Evolutionary conservation across 768 basidiomycete species (phyloP), one percentile per base, ranked within the genome.

Genomic region (Mrakia hoshinonis): DNA sequence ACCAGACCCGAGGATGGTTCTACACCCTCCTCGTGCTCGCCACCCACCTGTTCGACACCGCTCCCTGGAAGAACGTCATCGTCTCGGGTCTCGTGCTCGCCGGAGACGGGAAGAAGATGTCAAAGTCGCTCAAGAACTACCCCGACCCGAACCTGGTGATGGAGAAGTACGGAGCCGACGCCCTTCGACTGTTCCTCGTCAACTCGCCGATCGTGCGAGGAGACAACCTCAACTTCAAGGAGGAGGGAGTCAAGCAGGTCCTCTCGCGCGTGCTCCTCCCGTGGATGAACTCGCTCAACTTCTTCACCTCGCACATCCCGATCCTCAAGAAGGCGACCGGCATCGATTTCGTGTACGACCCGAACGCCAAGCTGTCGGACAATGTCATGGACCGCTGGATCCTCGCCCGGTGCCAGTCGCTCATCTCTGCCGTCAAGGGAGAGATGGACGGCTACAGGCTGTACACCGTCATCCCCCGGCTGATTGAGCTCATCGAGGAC

Each of bases 331-430:
- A 95, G 79, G 85, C 85, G 26, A 84, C 84, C 11, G 87, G 87
- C 4, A 81, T 86, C 73, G 85, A 87, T 62, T 98, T 97, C 82
- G 82, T 84, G 74, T 97, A 98, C 80, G 85, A 96, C 77, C 84
- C 89, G n/a, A 86, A 92, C 75, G 90, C 90, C 0, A 85, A 88
- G 7, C 82, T 89, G 24, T 90, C 91, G 18, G 85, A 81, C 75
- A 99, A 98, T 78, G 93, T 98, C 77, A 98, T 98, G 95, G 96
- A 99, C 77, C 85, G 91, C 49, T 98, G 96, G 96, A 90, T 98
- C 78, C 85, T 99, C 55, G 96, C 96, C 18, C 85, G 92, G n/a
- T 98, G 96, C 78, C 96, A 99, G 80, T 93, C 91, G 10, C 84
- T 98, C 76, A 98, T 98, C 82, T 85, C 86, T 77, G 83, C 93